phyloP scores from a whole-genome alignment of 176 grass and related monocot genomes.

The Bothriochloa decipiens region DNA sequence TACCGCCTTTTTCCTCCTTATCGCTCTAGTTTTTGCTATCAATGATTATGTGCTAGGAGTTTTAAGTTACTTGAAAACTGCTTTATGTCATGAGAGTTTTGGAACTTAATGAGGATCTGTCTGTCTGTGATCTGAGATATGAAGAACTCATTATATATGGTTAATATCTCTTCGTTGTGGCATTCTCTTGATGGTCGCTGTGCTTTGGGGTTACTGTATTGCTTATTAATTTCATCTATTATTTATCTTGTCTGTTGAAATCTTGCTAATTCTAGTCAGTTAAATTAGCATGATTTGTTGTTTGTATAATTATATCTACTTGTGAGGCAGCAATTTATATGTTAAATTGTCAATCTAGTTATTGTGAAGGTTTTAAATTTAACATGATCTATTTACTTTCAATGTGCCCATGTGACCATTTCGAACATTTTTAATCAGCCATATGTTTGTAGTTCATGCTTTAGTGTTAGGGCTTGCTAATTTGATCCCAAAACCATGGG shows the following conservation, averaged over 20 bases:
- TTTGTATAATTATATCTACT: not conserved
- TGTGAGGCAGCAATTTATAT: not conserved
- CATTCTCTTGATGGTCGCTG: not conserved
- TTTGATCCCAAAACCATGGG: not conserved
- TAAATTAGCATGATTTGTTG: not conserved
- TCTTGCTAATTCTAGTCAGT: not conserved
- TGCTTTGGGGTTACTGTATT: not conserved
- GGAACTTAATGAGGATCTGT: constrained; percentile 44
- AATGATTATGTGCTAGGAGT: constrained; percentile 35
- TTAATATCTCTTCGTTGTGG: not conserved
- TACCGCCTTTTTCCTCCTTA: not conserved
- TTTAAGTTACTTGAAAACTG: constrained; percentile 23
- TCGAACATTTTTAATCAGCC: not conserved
- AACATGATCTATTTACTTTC: not conserved
- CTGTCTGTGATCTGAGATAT: constrained; percentile 40
- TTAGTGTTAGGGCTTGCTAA: not conserved
- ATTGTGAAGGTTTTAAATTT: not conserved
- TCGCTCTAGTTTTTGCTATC: constrained; percentile 30
- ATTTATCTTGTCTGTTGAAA: not conserved
- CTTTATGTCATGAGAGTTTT: constrained; percentile 35
- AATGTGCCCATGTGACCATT: not conserved
- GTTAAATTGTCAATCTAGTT: not conserved
- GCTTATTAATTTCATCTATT: not conserved
- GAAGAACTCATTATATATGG: constrained; percentile 41
- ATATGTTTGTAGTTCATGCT: not conserved